Conservation (phyloP, 192 early-diverging fungal species). For the Backusella macrospora region DNA sequence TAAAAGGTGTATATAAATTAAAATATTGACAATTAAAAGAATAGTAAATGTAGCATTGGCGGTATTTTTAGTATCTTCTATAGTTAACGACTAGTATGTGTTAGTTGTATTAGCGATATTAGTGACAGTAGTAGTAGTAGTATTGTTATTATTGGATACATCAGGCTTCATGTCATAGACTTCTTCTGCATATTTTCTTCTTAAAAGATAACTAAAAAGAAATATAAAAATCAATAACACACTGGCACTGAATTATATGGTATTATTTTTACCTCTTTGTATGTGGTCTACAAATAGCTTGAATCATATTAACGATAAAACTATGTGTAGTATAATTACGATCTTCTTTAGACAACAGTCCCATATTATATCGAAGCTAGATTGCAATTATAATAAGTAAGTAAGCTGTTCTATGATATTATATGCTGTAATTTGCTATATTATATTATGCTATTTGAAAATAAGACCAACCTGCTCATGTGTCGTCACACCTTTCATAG, state of each 20-base stretch:
- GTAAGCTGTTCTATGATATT: neutral
- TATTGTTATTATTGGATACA: neutral
- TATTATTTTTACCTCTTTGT: slow-evolving; percentile 45
- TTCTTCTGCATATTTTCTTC: slow-evolving; percentile 23
- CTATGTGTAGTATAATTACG: slow-evolving; percentile 56
- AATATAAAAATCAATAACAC: neutral
- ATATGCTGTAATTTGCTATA: too few relatives aligned
- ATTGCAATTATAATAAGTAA: neutral
- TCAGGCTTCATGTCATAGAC: neutral
- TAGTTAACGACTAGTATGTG: neutral
- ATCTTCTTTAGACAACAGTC: slow-evolving; percentile 37
- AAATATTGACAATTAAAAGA: neutral
- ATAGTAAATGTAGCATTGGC: neutral
- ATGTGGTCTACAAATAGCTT: slow-evolving; percentile 58
- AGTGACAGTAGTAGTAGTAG: neutral
- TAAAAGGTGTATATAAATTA: neutral
- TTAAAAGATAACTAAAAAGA: slow-evolving; percentile 13
- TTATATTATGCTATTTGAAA: neutral
- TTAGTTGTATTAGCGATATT: neutral
- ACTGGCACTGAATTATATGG: neutral
- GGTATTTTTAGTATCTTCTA: neutral
- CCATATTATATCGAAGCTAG: slow-evolving; percentile 19
- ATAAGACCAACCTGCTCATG: slow-evolving; percentile 71
- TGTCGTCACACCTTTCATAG: slow-evolving; percentile 76
- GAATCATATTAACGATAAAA: slow-evolving; percentile 48